Conservation (phyloP, 345 rosid genomes). For the Aquilaria malaccensis region DNA sequence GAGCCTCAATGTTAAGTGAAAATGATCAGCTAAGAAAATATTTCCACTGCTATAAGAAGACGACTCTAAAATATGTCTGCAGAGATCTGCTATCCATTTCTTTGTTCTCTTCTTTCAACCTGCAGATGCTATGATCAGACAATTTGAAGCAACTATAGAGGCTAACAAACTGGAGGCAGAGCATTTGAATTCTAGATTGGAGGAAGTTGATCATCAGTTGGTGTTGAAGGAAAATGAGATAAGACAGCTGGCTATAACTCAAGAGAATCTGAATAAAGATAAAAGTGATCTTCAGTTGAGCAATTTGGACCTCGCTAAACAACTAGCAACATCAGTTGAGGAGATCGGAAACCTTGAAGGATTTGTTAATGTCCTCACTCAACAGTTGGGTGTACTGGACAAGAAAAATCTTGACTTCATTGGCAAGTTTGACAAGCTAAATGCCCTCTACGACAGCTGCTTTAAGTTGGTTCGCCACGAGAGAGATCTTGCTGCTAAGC, state of each 20-base stretch:
- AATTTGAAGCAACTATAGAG: constrained; percentile 35
- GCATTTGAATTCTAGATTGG: constrained; percentile 52
- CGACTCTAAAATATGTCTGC: too few species aligned
- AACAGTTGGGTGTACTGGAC: constrained; percentile 55
- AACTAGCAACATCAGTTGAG: constrained; percentile 34
- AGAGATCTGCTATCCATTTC: too few species aligned
- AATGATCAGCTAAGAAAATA: too few species aligned
- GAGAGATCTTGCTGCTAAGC: constrained; percentile 37
- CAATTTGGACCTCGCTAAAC: constrained; percentile 37
- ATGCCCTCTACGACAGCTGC: constrained; percentile 41
- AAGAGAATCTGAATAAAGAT: constrained; percentile 52
- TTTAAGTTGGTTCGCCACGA: constrained; percentile 44
- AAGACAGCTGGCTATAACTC: constrained; percentile 33
- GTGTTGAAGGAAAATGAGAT: constrained; percentile 53
- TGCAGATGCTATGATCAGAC: constrained; percentile 55
- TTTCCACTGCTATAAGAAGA: too few species aligned
- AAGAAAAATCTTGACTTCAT: constrained; percentile 37
- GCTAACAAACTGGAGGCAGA: constrained; percentile 35
- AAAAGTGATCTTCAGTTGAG: constrained; percentile 42
- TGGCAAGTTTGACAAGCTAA: constrained; percentile 48
- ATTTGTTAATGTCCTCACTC: constrained; percentile 35
- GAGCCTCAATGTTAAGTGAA: too few species aligned
- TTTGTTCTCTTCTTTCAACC: neutral
- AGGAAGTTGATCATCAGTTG: constrained; percentile 38
- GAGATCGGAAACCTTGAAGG: constrained; percentile 51